Evolutionary conservation across 805 yeast genomes (phyloP), one percentile per base, ranked within the genome.

Genomic region (Komagataella populi): DNA sequence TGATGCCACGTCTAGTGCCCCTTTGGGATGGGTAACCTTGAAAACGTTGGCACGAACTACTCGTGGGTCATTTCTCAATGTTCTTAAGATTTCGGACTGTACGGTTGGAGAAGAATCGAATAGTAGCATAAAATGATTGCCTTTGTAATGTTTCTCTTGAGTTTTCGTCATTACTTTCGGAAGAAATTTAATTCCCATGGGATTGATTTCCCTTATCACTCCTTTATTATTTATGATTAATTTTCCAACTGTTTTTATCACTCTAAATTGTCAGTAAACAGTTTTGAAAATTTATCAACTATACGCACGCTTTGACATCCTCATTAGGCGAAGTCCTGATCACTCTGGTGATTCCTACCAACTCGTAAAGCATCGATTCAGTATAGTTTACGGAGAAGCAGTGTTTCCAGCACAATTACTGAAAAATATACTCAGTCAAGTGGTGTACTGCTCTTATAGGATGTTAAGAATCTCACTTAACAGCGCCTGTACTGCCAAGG

Each of bases 101-200:
- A 87, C 97, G 44, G 84, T 81, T 14, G 91, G 76, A 47, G 93
- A 83, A 1, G 89, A 76, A 64, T 93, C 98, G 63, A 91, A 93
- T 18, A 86, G 72, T 81, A 91, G 80, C 53, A 85, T 67, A 60
- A 93, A 91, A 59, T 87, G 90, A 53, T 84, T 83, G 2, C 97
- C 98, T 63, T 87, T 90, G 63, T 87, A 87, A 67, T 90, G 95
- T 54, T 80, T 76, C 63, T 90, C 95, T 61, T 89, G 95, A 61
- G 88, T 88, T 62, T 87, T 87, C 57, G 82, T 80, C 68, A 87
- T 76, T 54, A 91, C 77, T 56, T 81, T 84, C 17, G 98, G 96
- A 51, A 93, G 73, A 23, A 81, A 81, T 55, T 78, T 78, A 46
- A 81, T 77, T 0, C 96, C 97, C 64, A 90, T 68, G 55, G 89